These are phyloP conservation scores for Trichoderma hamatum DNA, from an alignment of 2,329 filamentous ascomycete species.

Conservation along the genomic window DNA sequence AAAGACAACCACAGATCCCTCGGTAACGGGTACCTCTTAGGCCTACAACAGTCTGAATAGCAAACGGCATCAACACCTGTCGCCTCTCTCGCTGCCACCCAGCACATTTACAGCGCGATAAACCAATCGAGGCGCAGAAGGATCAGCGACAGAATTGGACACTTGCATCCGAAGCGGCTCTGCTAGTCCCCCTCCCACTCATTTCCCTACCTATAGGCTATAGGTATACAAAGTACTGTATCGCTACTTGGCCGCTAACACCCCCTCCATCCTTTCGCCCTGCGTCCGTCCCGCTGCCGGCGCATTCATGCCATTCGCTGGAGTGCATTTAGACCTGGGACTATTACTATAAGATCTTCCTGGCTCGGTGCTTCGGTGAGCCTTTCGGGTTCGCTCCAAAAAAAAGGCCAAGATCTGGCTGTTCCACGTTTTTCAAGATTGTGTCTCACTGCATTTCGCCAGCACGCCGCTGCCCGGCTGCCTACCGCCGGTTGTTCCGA, in stretches of 20 bases:
- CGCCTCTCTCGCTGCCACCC: not conserved
- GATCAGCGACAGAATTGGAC: not conserved
- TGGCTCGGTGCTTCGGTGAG: slow-evolving; percentile 19
- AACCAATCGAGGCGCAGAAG: too few species aligned
- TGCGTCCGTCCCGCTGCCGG: slow-evolving; percentile 14
- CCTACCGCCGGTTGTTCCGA: slow-evolving; percentile 22
- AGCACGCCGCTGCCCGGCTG: not conserved
- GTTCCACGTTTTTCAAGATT: slow-evolving; percentile 6
- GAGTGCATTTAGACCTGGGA: slow-evolving; percentile 6
- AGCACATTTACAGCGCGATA: too few species aligned
- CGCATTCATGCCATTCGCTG: slow-evolving; percentile 2
- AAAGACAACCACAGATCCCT: too few species aligned
- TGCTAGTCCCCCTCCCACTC: too few species aligned
- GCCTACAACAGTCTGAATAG: not conserved
- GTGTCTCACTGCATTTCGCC: slow-evolving; percentile 19
- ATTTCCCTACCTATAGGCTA: too few species aligned
- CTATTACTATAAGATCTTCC: slow-evolving; percentile 4
- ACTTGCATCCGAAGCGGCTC: not conserved
- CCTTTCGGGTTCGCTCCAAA: slow-evolving; percentile 19
- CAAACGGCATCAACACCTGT: not conserved
- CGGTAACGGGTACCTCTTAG: too few species aligned
- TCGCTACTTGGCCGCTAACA: slow-evolving; percentile 3
- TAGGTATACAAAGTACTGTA: too few species aligned
- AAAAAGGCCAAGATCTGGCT: slow-evolving; percentile 1
- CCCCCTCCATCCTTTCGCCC: slow-evolving; percentile 6